Base-by-base conservation (phyloP, 2,329 filamentous ascomycete species). In the Diaporthe citrichinensis region DNA sequence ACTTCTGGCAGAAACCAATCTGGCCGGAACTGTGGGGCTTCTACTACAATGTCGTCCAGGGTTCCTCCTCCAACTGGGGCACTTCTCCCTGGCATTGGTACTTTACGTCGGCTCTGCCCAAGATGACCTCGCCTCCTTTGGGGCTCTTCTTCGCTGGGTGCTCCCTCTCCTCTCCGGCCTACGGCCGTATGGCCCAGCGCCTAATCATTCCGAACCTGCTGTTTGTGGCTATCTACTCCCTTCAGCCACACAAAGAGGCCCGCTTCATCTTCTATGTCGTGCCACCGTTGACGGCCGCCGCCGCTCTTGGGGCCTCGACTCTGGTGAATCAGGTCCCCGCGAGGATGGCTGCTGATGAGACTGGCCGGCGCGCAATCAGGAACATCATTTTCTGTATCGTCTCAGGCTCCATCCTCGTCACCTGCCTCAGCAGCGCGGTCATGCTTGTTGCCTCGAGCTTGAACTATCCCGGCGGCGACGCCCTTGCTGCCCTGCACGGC, bases 21-120 rank as follows among this genome's bases (percentile, higher is more conserved):
- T 99, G 97, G 97, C 96, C 97, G 0, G 97, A 99, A 84, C 91
- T 97, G 76, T 91, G 90, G 79, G 95, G 92, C 2, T 98, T 99
- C 86, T 92, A 94, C 83, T 98, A 94, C 88, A 99, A 99, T 83
- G 95, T 95, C 73, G 85, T 98, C 69, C 90, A 94, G 72, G 95
- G 95, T 31, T 93, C 94, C 76, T 94, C 96, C 0, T 93, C 94
- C 4, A 91, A 94, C 78, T 99, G 97, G 97, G 97, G 97, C 46
- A 93, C 93, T 12, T 94, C 93, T 12, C 94, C 95, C 0, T 96
- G 93, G 91, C 88, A 95, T 81, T 97, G 93, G 85, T 99, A 99
- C 85, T 95, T 98, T 82, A 87, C 89, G 34, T 95, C 93, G 34
- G 92, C 95, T 0, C 85, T 98, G 1, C 96, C 96, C 3, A 93